Percentiles rank a stretch among this genome's conserved stretches.
Conservation (phyloP, 352 stramenopile genomes). For the Phytophthora quininea region DNA sequence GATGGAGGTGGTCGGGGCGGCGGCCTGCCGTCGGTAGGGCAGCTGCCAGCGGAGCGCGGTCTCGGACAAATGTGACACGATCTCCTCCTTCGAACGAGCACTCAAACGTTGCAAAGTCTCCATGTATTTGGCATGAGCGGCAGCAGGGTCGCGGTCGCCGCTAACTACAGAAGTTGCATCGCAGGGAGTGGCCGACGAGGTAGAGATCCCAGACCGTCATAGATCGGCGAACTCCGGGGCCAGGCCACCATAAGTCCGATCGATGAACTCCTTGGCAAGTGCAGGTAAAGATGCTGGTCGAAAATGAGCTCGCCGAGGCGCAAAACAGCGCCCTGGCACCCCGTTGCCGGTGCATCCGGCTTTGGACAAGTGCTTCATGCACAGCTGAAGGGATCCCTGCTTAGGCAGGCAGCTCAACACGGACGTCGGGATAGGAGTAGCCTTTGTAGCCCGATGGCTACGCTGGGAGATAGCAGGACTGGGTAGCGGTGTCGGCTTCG, state of each 20-base stretch:
- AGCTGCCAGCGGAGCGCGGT: not conserved
- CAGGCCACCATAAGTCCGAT: not conserved
- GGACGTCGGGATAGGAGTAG: not conserved
- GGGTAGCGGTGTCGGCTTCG: not conserved
- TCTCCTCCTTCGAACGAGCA: not conserved
- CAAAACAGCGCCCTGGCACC: slow-evolving; percentile 2
- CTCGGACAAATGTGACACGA: not conserved
- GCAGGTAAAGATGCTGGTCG: not conserved
- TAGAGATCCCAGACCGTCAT: not conserved
- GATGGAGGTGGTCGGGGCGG: too few species aligned
- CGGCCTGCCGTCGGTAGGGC: too few species aligned
- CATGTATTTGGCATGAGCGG: slow-evolving; percentile 5
- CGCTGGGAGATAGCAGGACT: not conserved
- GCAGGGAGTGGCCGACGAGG: too few species aligned
- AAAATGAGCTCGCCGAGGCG: slow-evolving; percentile 8
- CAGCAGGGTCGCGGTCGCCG: too few species aligned
- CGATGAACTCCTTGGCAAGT: slow-evolving; percentile 8
- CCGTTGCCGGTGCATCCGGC: slow-evolving; percentile 5
- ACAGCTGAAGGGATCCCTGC: slow-evolving; percentile 4
- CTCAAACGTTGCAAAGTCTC: not conserved
- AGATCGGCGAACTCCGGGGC: slow-evolving; percentile 1
- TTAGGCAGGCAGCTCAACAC: not conserved
- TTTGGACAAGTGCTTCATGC: slow-evolving; percentile 22
- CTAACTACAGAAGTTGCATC: not conserved
- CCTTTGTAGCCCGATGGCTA: not conserved